Evolutionary conservation across 2,329 filamentous ascomycete genomes (phyloP).

Genomic region (Lizonia empirigonia): DNA sequence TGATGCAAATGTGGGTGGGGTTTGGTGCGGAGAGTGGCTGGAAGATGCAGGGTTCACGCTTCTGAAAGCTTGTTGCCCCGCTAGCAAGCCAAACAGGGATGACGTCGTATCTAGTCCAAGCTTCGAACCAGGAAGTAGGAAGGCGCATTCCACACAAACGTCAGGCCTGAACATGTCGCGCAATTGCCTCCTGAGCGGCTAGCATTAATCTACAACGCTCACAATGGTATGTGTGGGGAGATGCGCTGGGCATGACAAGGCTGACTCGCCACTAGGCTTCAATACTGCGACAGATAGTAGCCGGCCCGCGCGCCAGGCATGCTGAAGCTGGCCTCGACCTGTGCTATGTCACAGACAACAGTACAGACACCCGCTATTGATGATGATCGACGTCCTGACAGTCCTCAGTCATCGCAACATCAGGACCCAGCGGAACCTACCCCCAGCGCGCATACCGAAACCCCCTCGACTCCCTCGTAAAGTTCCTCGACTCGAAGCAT

Average conservation of each 20-base stretch:
- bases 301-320: conserved; percentile 81
- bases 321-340: conserved; percentile 88
- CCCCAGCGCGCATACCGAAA: conserved; percentile 93
- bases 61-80: conserved; percentile 18
- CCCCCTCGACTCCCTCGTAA: conserved; percentile 82
- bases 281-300: conserved; percentile 87
- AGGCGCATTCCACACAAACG: conserved; percentile 9
- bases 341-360: conserved; percentile 90
- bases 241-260: background rate
- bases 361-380: conserved; percentile 50
- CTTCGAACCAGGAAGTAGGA: conserved; percentile 16
- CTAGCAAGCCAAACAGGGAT: conserved; percentile 14
- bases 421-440: conserved; percentile 86
- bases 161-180: conserved; percentile 15
- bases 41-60: conserved; percentile 16
- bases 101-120: conserved; percentile 16
- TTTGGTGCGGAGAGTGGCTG: conserved; percentile 3
- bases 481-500: conserved; percentile 86
- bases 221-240: conserved; percentile 3
- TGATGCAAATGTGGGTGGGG: background rate
- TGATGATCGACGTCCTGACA: conserved; percentile 45
- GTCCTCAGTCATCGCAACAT: conserved; percentile 67
- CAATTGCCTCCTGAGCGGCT: conserved; percentile 5
- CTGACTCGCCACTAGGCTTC: conserved; percentile 36
- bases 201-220: background rate